A percentile compares a stretch with the other conserved stretches of the same genome.
phyloP scores from a whole-genome alignment of 768 basidiomycete genomes.

The Naganishia friedmannii region DNA sequence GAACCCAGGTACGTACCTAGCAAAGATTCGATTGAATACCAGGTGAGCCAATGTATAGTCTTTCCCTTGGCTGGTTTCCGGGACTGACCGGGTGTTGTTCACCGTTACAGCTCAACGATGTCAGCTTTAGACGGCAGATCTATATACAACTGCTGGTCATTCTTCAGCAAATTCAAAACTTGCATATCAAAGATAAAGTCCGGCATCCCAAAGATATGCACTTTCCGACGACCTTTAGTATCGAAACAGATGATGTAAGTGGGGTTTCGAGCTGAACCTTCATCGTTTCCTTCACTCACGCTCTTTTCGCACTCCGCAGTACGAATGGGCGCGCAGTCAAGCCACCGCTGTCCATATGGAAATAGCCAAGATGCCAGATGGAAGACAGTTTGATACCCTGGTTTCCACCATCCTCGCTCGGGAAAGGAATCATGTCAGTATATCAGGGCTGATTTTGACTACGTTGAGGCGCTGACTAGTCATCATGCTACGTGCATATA shows the following conservation, averaged over 20 bases:
- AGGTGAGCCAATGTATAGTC: neutral
- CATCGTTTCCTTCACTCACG: neutral
- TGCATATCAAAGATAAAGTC: conserved; percentile 24
- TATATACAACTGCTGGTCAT: conserved; percentile 25
- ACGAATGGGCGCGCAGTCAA: conserved; percentile 30
- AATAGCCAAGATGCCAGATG: conserved; percentile 26
- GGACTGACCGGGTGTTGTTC: neutral
- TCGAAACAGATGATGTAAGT: conserved; percentile 27
- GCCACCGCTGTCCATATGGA: conserved; percentile 17
- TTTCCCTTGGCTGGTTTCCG: too few relatives aligned
- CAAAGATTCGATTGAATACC: conserved; percentile 7
- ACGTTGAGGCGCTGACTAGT: neutral
- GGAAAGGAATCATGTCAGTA: conserved; percentile 30
- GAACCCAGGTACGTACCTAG: conserved; percentile 13
- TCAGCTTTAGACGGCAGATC: conserved; percentile 18
- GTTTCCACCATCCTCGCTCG: conserved; percentile 20
- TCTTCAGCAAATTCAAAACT: conserved; percentile 22
- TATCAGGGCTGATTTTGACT: too few relatives aligned
- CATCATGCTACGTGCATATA: neutral
- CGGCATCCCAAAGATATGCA: conserved; percentile 26
- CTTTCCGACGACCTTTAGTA: conserved; percentile 26
- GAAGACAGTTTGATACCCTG: conserved; percentile 25
- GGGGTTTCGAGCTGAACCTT: neutral
- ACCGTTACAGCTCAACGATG: conserved; percentile 10
- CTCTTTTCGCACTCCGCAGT: conserved; percentile 11